Conservation (phyloP, 1,139 yeast species). For the Kluyveromyces marxianus region DNA sequence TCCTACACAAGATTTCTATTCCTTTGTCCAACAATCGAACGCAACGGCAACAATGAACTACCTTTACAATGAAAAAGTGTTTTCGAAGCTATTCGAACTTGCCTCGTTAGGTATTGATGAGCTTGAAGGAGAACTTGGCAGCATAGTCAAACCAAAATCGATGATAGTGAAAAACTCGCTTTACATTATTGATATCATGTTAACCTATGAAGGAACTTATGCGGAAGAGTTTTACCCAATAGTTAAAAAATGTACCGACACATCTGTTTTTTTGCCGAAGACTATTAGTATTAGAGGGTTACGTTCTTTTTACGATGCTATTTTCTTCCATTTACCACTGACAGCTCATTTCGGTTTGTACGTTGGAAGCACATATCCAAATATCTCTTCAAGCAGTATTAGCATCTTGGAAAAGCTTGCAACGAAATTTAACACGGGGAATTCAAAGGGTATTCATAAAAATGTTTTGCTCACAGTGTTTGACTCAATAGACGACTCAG, state of each 20-base stretch:
- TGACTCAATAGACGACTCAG: slow-evolving; percentile 63
- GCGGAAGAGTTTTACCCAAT: slow-evolving; percentile 44
- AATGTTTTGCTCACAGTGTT: slow-evolving; percentile 67
- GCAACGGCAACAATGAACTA: slow-evolving; percentile 58
- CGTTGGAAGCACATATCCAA: slow-evolving; percentile 47
- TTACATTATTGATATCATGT: slow-evolving; percentile 40
- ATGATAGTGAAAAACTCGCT: slow-evolving; percentile 35
- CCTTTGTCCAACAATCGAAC: slow-evolving; percentile 51
- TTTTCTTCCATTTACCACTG: slow-evolving; percentile 59
- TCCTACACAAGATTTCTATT: slow-evolving; percentile 34
- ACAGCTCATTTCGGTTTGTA: slow-evolving; percentile 64
- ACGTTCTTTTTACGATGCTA: slow-evolving; percentile 59
- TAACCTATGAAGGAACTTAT: slow-evolving; percentile 49
- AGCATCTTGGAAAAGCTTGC: slow-evolving; percentile 47
- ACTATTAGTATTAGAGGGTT: slow-evolving; percentile 55
- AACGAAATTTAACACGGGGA: slow-evolving; percentile 20
- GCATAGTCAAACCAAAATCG: slow-evolving; percentile 25
- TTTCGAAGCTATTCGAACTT: slow-evolving; percentile 48
- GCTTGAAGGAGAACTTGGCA: slow-evolving; percentile 35
- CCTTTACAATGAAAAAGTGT: slow-evolving; percentile 52
- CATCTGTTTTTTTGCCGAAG: slow-evolving; percentile 39
- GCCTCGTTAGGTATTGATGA: slow-evolving; percentile 51
- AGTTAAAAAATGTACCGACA: slow-evolving; percentile 30
- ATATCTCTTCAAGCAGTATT: slow-evolving; percentile 48
- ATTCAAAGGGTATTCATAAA: slow-evolving; percentile 34